Evolutionary conservation across 2,329 filamentous ascomycete species (phyloP).

Genomic region (Ascosphaera apis): DNA sequence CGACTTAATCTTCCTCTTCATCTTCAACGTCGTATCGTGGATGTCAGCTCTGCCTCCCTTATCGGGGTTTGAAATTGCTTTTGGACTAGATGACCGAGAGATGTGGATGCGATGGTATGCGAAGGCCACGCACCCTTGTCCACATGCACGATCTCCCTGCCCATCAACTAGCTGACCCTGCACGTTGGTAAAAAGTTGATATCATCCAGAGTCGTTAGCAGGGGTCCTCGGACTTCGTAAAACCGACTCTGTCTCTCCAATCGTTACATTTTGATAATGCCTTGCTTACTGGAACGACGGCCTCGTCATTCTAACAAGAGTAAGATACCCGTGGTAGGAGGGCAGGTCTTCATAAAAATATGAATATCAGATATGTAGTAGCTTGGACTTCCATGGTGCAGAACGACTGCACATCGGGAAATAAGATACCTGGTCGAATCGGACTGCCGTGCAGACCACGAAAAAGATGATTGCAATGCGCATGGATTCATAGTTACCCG

Average conservation of each 20-base stretch:
- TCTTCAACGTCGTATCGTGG: not conserved
- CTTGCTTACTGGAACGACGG: too few relatives aligned
- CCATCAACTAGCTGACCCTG: not conserved
- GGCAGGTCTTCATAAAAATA: not conserved
- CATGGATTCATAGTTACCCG: not conserved
- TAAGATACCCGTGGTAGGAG: not conserved
- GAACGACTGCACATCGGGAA: not conserved
- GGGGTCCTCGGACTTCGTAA: too few relatives aligned
- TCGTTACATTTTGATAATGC: too few relatives aligned
- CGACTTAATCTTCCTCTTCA: not conserved
- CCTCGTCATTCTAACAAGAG: too few relatives aligned
- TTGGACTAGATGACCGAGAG: not conserved
- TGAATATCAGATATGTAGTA: not conserved
- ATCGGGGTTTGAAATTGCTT: too few relatives aligned
- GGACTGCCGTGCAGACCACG: not conserved
- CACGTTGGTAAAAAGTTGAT: not conserved
- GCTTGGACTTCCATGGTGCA: not conserved
- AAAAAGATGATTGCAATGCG: not conserved
- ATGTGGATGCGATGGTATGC: not conserved
- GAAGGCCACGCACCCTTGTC: not conserved
- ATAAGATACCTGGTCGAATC: not conserved
- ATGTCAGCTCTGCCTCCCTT: not conserved
- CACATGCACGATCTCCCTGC: not conserved
- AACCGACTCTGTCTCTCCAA: not conserved
- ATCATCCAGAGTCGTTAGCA: not conserved